Base-by-base conservation (phyloP, 2,329 filamentous ascomycete species). In the Lachnellula subtilissima region DNA sequence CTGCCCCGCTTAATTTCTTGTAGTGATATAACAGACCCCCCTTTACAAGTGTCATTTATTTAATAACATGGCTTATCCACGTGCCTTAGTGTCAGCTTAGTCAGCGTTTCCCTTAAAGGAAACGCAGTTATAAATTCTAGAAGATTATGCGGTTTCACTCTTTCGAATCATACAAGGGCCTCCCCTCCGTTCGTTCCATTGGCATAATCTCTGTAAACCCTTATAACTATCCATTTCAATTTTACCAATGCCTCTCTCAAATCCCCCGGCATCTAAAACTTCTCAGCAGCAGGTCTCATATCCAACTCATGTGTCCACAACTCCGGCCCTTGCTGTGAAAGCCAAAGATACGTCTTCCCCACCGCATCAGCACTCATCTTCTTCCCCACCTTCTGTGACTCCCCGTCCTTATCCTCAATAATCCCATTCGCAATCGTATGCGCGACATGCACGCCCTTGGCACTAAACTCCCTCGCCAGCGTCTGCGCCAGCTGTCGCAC, bases 361-460 rank as follows among this genome's bases (percentile, higher is more conserved):
- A 84, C 79, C 25, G 78, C 79, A 65, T 84, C 79, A 0, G 79
- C 79, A 50, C 77, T 78, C 72, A 84, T 84, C 55, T 76, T 78
- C 72, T 80, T 81, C 3, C 80, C 80, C 0, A 64, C 72, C 61
- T 28, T 64, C 50, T 64, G 59, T 28, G 76, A 76, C 53, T 78
- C 75, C 1, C 73, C 74, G 28, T 78, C 70, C 53, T 76, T 77
- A 64, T 83, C 80, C 32, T 70, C 71, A 53, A 84, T 83, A 0
- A 67, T 69, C 0, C 79, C 80, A 63, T 84, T 84, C 0, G 78
- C 79, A 57, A 84, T 80, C 2, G 80, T 75, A 68, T 85, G 81
- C n/a, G 78, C 79, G 3, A 83, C 79, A 66, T 84, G 80, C 0
- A 84, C 68, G 2, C 81, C 80, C 57, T 76, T 77, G n/a, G 74